These are phyloP conservation scores for Leishmania amazonensis DNA, from an alignment of 208 protist genomes.

Conservation along the genomic window DNA sequence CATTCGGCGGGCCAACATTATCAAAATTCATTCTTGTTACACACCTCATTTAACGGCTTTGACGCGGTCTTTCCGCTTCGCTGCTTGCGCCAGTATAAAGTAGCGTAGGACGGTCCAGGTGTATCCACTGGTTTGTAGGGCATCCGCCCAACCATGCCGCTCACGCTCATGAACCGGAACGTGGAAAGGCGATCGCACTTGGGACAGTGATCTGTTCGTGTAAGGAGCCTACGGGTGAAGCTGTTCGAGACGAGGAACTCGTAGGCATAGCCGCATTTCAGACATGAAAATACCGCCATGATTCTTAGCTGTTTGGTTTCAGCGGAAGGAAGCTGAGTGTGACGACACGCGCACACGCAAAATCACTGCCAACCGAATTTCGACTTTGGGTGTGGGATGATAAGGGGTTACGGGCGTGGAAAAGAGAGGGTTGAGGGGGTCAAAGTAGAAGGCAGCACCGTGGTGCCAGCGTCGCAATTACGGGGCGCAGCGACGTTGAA, in stretches of 20 bases:
- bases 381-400: background rate
- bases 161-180: constrained; percentile 76
- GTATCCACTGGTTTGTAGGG: constrained; percentile 66
- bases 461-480: background rate
- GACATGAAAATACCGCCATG: constrained; percentile 83
- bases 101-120: constrained; percentile 66
- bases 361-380: background rate
- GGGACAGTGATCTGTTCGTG: constrained; percentile 68
- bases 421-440: background rate
- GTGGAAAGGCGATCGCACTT: constrained; percentile 60
- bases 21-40: constrained; percentile 59
- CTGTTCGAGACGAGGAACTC: constrained; percentile 80
- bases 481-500: background rate
- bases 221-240: constrained; percentile 48
- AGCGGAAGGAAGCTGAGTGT: background rate
- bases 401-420: background rate
- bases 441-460: background rate
- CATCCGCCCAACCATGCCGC: constrained; percentile 82
- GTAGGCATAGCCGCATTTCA: constrained; percentile 78
- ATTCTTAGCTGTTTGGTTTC: background rate
- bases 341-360: background rate
- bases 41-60: constrained; percentile 63
- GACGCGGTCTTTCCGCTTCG: constrained; percentile 45
- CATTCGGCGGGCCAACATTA: background rate
- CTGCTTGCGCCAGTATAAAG: constrained; percentile 76